Conservation (phyloP, 163 green algal genomes). For the Prototheca stagnorum region DNA sequence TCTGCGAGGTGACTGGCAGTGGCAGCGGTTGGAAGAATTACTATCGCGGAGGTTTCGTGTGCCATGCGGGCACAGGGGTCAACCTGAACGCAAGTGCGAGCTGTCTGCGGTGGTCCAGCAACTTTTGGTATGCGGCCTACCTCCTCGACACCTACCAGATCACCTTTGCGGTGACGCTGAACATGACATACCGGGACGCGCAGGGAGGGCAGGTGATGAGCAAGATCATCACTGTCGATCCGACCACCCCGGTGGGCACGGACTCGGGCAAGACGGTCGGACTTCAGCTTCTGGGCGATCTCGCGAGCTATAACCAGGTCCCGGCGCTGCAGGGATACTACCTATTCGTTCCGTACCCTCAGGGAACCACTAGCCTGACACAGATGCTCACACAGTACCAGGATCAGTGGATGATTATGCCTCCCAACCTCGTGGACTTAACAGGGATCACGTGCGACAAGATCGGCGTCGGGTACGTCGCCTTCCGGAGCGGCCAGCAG, state of each 20-base stretch:
- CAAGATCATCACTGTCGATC: slow-evolving; percentile 7
- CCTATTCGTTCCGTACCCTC: slow-evolving; percentile 50
- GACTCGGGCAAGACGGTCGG: slow-evolving; percentile 7
- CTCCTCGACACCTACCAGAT: slow-evolving; percentile 31
- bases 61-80: neutral
- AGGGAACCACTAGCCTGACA: neutral
- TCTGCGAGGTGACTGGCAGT: slow-evolving; percentile 23
- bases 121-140: slow-evolving; percentile 66
- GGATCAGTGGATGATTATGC: slow-evolving; percentile 63
- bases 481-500: slow-evolving; percentile 49
- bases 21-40: neutral
- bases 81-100: no score
- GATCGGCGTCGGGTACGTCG: slow-evolving; percentile 57
- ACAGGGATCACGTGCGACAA: slow-evolving; percentile 61
- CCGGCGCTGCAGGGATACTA: slow-evolving; percentile 37
- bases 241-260: neutral
- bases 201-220: neutral
- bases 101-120: no score
- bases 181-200: slow-evolving; percentile 18
- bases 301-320: slow-evolving; percentile 52
- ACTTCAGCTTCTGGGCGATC: slow-evolving; percentile 58
- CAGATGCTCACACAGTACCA: slow-evolving; percentile 15
- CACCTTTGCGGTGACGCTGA: slow-evolving; percentile 38
- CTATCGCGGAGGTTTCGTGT: neutral
- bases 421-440: slow-evolving; percentile 28